phyloP scores from a whole-genome alignment of 306 rosid species.

The Castanea mollissima region DNA sequence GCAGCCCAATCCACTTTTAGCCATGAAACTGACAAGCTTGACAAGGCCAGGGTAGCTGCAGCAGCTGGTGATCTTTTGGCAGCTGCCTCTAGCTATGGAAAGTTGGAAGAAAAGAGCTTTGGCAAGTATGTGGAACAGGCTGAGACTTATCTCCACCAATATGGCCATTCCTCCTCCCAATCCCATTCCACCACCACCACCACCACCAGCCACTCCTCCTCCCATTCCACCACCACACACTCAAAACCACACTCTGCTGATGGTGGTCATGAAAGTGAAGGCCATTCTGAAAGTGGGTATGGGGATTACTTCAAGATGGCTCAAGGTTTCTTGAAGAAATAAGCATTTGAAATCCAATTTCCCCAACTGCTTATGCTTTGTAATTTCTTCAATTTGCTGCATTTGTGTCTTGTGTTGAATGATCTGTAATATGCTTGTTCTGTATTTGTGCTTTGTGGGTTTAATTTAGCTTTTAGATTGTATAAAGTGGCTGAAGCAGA shows the following conservation, averaged over 20 bases:
- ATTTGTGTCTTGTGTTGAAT: neutral
- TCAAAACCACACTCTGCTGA: neutral
- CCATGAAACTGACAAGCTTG: constrained; percentile 12
- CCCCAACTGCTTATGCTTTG: neutral
- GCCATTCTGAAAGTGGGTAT: constrained; percentile 1
- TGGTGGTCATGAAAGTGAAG: neutral
- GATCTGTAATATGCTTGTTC: neutral
- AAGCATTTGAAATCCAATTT: neutral
- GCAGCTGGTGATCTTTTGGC: constrained; percentile 26
- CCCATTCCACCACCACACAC: neutral
- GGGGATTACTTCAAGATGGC: constrained; percentile 35
- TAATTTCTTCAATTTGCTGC: neutral
- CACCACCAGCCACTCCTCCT: neutral
- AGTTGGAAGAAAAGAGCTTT: constrained; percentile 22
- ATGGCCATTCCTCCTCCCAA: neutral
- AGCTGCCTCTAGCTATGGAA: constrained; percentile 24
- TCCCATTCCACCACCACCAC: neutral
- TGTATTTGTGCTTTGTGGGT: neutral
- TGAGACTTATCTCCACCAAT: constrained; percentile 25
- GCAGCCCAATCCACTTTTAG: neutral
- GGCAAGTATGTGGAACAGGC: constrained; percentile 26
- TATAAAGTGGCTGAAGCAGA: neutral
- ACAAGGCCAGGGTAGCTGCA: constrained; percentile 22
- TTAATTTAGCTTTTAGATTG: neutral
- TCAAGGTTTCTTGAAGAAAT: constrained; percentile 26